Percentiles rank a stretch among this genome's conserved stretches.
Conservation (phyloP, 2,329 filamentous ascomycete species). For the Drechslerella dactyloides region DNA sequence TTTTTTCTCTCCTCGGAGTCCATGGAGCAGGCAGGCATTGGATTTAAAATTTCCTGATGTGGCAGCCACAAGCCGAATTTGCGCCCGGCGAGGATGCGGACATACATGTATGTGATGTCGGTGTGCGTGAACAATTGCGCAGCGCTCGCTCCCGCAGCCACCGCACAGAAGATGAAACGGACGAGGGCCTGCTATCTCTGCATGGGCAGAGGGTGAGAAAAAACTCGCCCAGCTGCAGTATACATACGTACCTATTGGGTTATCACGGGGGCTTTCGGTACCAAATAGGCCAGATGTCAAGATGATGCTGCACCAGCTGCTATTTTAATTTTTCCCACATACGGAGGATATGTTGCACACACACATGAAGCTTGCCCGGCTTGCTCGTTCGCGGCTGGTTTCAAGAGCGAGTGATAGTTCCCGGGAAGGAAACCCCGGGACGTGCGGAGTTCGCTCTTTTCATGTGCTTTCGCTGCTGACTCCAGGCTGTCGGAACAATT, state of each 20-base stretch:
- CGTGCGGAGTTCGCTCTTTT: background rate
- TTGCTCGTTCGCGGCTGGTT: no score
- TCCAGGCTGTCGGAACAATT: constrained; percentile 38
- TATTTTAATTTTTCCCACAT: background rate
- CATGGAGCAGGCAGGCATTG: no score
- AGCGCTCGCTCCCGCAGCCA: background rate
- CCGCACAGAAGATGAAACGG: background rate
- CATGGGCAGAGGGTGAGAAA: background rate
- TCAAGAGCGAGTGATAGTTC: no score
- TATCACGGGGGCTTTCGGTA: background rate
- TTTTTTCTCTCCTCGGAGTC: no score
- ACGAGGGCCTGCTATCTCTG: background rate
- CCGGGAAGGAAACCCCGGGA: no score
- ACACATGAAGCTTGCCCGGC: no score
- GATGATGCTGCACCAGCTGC: background rate
- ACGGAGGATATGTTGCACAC: no score
- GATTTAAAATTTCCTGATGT: background rate
- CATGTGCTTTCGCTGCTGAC: background rate
- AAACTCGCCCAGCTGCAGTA: background rate
- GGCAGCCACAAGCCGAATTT: background rate
- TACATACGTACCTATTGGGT: background rate
- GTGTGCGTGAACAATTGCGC: background rate
- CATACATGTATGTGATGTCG: background rate
- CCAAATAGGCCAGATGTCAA: background rate
- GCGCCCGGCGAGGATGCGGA: no score